Conservation (phyloP, 208 protist species). For the Plasmodiophora brassicae region DNA sequence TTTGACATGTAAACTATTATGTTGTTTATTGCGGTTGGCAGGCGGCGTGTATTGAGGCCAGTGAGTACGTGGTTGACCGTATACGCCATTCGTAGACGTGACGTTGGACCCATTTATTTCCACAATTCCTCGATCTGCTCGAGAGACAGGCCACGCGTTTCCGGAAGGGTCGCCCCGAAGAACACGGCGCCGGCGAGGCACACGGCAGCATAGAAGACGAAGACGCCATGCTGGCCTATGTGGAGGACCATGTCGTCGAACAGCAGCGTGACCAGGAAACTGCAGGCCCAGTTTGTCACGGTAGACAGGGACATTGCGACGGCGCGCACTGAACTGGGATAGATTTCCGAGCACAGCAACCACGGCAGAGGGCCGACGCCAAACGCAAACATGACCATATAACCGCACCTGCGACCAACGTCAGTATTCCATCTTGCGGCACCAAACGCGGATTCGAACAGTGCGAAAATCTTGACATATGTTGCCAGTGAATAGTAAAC, state of each 20-base stretch:
- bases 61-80: no score
- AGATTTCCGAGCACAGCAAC: slow-evolving; percentile 7
- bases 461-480: not conserved
- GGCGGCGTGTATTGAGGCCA: no score
- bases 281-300: slow-evolving; percentile 6
- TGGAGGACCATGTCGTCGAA: not conserved
- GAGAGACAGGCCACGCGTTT: not conserved
- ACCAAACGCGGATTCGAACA: not conserved
- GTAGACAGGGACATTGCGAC: not conserved
- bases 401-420: not conserved
- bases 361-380: slow-evolving; percentile 32
- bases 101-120: no score
- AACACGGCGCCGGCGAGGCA: not conserved
- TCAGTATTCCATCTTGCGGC: not conserved
- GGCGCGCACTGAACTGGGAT: not conserved
- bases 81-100: no score
- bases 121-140: not conserved
- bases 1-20: no score
- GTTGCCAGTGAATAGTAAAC: not conserved
- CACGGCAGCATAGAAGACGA: not conserved
- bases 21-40: no score
- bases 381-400: not conserved
- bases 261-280: not conserved
- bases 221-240: not conserved
- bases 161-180: not conserved